Percentiles rank a stretch among this genome's conserved stretches.
phyloP scores from a whole-genome alignment of 768 basidiomycete genomes.

The Mycena crocata region DNA sequence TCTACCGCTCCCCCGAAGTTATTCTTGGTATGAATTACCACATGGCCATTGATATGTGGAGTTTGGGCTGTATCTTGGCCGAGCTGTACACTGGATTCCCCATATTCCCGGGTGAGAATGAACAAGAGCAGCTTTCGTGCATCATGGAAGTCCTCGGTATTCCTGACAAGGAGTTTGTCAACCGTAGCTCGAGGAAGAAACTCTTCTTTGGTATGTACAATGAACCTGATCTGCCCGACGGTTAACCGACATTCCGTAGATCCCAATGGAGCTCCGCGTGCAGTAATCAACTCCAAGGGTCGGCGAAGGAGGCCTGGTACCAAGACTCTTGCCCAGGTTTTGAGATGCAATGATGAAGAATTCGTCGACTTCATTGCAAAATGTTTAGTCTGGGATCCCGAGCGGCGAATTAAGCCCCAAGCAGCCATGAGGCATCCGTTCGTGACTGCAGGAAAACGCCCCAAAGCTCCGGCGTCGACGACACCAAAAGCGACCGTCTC shows the following conservation, averaged over 20 bases:
- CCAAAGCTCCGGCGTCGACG: conserved; percentile 56
- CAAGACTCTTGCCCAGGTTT: conserved; percentile 88
- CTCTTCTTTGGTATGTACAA: conserved; percentile 89
- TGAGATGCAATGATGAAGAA: conserved; percentile 92
- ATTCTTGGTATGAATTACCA: conserved; percentile 99
- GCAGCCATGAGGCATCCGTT: conserved; percentile 93
- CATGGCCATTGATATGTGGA: conserved; percentile 99
- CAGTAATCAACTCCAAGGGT: conserved; percentile 97
- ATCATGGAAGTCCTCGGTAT: conserved; percentile 99
- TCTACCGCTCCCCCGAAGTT: conserved; percentile 99
- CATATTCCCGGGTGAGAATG: conserved; percentile 99
- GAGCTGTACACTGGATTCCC: conserved; percentile 98
- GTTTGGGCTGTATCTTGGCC: conserved; percentile 96
- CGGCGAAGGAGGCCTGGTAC: conserved; percentile 91
- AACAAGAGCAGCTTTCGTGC: conserved; percentile 97
- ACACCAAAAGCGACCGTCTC: conserved; percentile 68
- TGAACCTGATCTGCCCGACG: conserved; percentile 3
- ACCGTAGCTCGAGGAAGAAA: conserved; percentile 92
- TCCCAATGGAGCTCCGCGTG: conserved; percentile 90
- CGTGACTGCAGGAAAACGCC: conserved; percentile 73
- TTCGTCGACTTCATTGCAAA: conserved; percentile 98
- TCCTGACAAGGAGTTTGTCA: conserved; percentile 95
- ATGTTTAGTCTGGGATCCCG: conserved; percentile 99
- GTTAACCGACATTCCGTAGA: conserved; percentile 60
- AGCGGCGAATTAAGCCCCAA: conserved; percentile 93